These are phyloP conservation scores for Trametes versicolor DNA, from an alignment of 1,284 basidiomycete genomes.

Conservation along the genomic window DNA sequence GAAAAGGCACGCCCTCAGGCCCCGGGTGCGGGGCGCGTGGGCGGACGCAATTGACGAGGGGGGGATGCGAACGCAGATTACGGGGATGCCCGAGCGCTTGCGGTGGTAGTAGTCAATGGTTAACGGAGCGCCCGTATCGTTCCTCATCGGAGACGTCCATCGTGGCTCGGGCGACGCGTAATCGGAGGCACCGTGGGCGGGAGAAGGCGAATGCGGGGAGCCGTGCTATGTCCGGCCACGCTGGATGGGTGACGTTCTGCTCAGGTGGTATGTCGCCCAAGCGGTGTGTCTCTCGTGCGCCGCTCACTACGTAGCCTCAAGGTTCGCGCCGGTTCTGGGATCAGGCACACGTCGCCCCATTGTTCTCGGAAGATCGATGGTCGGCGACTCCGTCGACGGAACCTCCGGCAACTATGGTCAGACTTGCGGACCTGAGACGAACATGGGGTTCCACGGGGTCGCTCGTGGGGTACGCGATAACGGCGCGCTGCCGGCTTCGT, in stretches of 20 bases:
- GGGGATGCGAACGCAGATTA: no score
- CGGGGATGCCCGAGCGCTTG: no score
- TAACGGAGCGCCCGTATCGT: background rate
- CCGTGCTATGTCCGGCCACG: no score
- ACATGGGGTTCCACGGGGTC: background rate
- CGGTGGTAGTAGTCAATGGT: background rate
- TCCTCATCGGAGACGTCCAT: background rate
- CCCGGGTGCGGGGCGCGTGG: no score
- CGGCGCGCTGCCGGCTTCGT: background rate
- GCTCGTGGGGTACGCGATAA: background rate
- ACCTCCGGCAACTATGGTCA: background rate
- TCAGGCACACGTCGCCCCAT: background rate
- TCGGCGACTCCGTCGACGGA: background rate
- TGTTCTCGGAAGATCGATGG: background rate
- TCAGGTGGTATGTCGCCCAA: no score
- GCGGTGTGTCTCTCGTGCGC: no score
- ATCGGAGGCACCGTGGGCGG: background rate
- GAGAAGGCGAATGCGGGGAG: background rate
- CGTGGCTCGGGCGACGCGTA: background rate
- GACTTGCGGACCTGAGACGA: background rate
- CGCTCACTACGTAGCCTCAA: background rate
- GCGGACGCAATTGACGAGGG: no score
- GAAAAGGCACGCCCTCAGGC: no score
- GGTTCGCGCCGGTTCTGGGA: background rate
- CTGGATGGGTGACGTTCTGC: no score